These are phyloP conservation scores for Xerocomus amazonicus DNA, from an alignment of 1,284 basidiomycete species.

Conservation along the genomic window DNA sequence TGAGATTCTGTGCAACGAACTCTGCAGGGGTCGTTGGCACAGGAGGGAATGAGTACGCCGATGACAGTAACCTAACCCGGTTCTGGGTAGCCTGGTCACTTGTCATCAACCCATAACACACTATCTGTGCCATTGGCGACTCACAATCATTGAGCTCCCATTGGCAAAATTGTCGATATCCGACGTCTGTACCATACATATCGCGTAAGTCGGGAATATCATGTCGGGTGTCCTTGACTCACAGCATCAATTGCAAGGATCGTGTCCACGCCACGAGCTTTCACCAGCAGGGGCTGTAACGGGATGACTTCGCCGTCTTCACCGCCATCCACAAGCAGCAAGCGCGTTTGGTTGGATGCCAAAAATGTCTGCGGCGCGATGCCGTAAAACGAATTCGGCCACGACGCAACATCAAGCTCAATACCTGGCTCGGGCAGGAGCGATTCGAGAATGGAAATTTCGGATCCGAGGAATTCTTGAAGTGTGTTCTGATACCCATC, in stretches of 20 bases:
- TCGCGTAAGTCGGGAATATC: background rate
- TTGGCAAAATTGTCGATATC: conserved; percentile 36
- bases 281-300: conserved; percentile 51
- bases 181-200: conserved; percentile 20
- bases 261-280: conserved; percentile 47
- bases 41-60: conserved; percentile 40
- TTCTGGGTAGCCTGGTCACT: conserved; percentile 36
- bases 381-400: conserved; percentile 45
- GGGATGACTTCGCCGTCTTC: conserved; percentile 46
- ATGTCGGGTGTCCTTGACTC: conserved; percentile 8
- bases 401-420: conserved; percentile 27
- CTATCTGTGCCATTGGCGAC: conserved; percentile 12
- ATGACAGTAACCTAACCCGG: conserved; percentile 37
- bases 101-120: background rate
- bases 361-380: conserved; percentile 36
- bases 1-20: conserved; percentile 37
- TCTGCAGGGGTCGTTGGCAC: conserved; percentile 33
- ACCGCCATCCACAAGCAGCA: conserved; percentile 42
- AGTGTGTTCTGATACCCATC: background rate
- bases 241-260: conserved; percentile 53
- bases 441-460: conserved; percentile 27
- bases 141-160: conserved; percentile 42
- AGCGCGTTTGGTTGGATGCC: conserved; percentile 26
- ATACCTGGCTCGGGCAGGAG: conserved; percentile 24
- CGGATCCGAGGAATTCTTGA: conserved; percentile 11